These are phyloP conservation scores for Phytophthora foliorum DNA, from an alignment of 352 stramenopile species.

Conservation along the genomic window DNA sequence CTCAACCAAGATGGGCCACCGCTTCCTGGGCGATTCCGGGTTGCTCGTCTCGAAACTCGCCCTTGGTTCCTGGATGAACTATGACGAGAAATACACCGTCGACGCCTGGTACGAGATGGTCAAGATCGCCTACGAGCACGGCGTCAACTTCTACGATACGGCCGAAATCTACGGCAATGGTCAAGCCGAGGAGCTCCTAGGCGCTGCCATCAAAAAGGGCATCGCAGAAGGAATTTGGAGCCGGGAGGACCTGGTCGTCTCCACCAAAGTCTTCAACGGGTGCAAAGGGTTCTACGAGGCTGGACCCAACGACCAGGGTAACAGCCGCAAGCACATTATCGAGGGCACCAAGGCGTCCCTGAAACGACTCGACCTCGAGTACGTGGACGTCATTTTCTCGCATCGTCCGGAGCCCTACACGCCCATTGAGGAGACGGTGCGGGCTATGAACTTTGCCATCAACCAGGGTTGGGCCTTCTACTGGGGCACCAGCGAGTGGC, in stretches of 20 bases:
- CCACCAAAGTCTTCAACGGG: too few relatives aligned
- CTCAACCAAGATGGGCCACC: constrained; percentile 52
- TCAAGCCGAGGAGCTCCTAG: not conserved
- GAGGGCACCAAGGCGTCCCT: constrained; percentile 37
- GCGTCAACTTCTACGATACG: constrained; percentile 30
- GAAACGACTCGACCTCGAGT: constrained; percentile 27
- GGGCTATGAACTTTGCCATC: too few relatives aligned
- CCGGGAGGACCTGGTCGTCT: too few relatives aligned
- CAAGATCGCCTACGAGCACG: not conserved
- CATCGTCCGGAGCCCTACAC: constrained; percentile 53
- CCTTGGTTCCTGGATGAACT: constrained; percentile 43
- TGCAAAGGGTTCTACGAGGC: too few relatives aligned
- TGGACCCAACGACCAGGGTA: constrained; percentile 10
- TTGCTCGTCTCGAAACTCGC: constrained; percentile 53
- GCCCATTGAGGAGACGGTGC: too few relatives aligned
- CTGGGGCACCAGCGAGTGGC: too few relatives aligned
- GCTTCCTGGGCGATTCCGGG: constrained; percentile 53
- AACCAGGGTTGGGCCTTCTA: too few relatives aligned
- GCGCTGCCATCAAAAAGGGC: constrained; percentile 13
- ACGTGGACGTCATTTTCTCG: constrained; percentile 64
- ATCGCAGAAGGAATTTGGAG: constrained; percentile 14
- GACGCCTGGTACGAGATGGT: constrained; percentile 27
- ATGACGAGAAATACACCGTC: constrained; percentile 6
- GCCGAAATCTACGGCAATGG: constrained; percentile 12
- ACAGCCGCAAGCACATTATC: constrained; percentile 30